phyloP scores from a whole-genome alignment of 1,284 basidiomycete species.

The Ustilago curta region DNA sequence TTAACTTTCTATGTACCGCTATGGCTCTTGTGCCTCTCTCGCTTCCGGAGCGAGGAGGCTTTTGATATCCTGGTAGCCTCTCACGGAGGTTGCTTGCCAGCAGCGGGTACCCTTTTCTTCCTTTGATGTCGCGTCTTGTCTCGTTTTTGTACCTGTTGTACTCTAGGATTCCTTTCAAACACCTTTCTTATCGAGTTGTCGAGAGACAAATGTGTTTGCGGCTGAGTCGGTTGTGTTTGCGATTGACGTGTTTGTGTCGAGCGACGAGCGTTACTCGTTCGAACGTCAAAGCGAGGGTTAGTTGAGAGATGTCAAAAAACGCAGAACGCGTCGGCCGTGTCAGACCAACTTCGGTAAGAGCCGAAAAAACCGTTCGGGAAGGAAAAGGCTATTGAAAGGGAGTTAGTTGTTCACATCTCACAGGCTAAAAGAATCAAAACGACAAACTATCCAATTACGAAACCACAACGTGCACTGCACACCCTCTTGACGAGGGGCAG shows the following conservation, averaged over 20 bases:
- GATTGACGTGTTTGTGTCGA: too few relatives aligned
- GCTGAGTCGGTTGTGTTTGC: not conserved
- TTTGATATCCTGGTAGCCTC: conserved; percentile 4
- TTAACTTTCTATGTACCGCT: not conserved
- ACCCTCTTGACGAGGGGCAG: too few relatives aligned
- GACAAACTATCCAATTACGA: too few relatives aligned
- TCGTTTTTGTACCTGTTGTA: conserved; percentile 35
- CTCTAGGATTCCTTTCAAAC: conserved; percentile 22
- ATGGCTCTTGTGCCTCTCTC: conserved; percentile 8
- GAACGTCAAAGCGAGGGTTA: too few relatives aligned
- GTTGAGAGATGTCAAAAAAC: conserved; percentile 1
- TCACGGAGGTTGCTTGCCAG: not conserved
- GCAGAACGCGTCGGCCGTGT: conserved; percentile 4
- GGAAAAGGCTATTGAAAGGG: not conserved
- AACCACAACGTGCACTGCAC: too few relatives aligned
- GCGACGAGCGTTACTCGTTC: too few relatives aligned
- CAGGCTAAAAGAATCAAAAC: too few relatives aligned
- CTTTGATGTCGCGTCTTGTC: not conserved
- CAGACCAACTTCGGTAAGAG: not conserved
- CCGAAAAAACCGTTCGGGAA: not conserved
- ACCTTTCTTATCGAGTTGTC: conserved; percentile 12
- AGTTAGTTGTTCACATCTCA: too few relatives aligned
- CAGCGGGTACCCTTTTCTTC: conserved; percentile 3
- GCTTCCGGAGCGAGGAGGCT: not conserved
- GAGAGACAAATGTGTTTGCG: not conserved